Conservation (phyloP, 106 monocot species). For the Allium sativum region DNA sequence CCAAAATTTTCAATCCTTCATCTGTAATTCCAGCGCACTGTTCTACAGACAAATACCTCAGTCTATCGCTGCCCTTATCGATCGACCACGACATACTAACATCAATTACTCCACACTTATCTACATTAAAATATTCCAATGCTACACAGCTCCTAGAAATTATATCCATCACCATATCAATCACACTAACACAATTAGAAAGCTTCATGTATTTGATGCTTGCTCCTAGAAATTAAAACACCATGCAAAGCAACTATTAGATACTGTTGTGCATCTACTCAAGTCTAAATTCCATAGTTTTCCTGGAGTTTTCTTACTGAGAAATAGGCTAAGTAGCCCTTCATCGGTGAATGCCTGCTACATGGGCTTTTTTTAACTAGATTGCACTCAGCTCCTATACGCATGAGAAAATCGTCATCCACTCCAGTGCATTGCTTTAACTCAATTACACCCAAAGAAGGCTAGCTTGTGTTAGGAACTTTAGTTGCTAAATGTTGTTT, state of each 20-base stretch:
- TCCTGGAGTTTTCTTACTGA: background rate
- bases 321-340: background rate
- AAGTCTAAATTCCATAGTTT: background rate
- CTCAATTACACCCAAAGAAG: background rate
- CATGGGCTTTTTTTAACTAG: background rate
- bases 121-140: background rate
- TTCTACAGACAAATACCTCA: background rate
- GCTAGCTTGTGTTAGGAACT: no score
- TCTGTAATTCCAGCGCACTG: background rate
- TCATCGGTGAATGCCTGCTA: constrained; percentile 3
- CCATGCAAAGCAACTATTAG: background rate
- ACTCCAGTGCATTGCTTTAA: background rate
- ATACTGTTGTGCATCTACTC: constrained; percentile 1
- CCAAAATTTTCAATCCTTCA: background rate
- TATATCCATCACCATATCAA: background rate
- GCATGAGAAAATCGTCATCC: background rate
- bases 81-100: background rate
- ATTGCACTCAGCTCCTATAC: background rate
- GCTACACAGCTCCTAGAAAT: background rate
- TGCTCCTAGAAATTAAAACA: background rate
- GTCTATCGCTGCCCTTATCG: background rate
- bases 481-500: no score
- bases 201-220: constrained; percentile 4
- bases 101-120: background rate
- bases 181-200: background rate